Conservation (phyloP, 2,329 filamentous ascomycete genomes). For the Colletotrichum sp. region DNA sequence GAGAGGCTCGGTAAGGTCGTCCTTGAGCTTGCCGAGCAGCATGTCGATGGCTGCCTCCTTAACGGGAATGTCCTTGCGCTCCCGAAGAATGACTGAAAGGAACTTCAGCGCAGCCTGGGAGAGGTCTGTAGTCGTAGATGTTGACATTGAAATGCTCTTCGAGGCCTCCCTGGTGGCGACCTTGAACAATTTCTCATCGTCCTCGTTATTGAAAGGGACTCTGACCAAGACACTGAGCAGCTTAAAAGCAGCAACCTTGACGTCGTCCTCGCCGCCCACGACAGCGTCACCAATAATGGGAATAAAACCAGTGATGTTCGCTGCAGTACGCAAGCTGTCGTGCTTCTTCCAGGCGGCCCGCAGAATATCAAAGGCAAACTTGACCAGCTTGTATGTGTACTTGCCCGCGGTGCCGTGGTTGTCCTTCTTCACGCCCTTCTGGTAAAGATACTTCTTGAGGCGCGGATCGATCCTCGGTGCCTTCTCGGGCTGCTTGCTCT, state of each 20-base stretch:
- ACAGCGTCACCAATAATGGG: conserved; percentile 89
- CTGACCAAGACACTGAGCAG: conserved; percentile 86
- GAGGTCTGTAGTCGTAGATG: conserved; percentile 81
- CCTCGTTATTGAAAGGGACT: conserved; percentile 77
- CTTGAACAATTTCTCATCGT: conserved; percentile 67
- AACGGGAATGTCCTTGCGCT: conserved; percentile 76
- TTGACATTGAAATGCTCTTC: conserved; percentile 77
- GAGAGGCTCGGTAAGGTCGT: conserved; percentile 91
- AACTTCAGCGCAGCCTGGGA: conserved; percentile 90
- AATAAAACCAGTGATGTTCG: conserved; percentile 84
- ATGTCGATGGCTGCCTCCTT: conserved; percentile 85
- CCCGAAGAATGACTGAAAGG: conserved; percentile 82
- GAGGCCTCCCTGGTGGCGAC: conserved; percentile 87
- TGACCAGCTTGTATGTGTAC: conserved; percentile 84
- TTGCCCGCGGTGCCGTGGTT: conserved; percentile 76
- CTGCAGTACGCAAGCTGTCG: conserved; percentile 77
- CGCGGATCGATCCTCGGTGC: conserved; percentile 65
- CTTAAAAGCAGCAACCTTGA: conserved; percentile 86
- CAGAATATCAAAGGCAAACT: conserved; percentile 87
- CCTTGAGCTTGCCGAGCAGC: conserved; percentile 80
- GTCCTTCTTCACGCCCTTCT: conserved; percentile 78
- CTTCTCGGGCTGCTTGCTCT: conserved; percentile 57
- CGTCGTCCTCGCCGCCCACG: conserved; percentile 85
- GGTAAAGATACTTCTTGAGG: conserved; percentile 78
- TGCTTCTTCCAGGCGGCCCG: conserved; percentile 87